Evolutionary conservation across 2,329 filamentous ascomycete species (phyloP), one percentile per base, ranked within the genome.

Genomic region (Colletotrichum sansevieriae): DNA sequence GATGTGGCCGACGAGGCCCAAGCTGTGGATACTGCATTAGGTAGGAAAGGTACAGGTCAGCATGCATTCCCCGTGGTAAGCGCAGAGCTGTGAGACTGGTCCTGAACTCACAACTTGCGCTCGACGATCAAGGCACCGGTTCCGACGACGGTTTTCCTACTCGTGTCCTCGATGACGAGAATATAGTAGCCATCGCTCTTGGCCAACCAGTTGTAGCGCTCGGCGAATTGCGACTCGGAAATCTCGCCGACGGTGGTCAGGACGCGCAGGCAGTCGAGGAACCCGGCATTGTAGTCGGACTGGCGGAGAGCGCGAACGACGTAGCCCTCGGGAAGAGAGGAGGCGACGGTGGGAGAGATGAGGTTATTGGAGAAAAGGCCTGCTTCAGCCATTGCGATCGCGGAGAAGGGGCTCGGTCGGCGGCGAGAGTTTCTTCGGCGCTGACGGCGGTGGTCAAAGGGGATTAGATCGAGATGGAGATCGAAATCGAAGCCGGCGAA

Each of bases 241-340:
- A 98, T 91, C 70, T 98, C 94, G 71, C 96, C 96, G 25, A 98
- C 95, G 8, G 93, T 96, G 2, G 96, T 98, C 75, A 99, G 85
- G 43, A 98, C 94, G 52, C 94, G 90, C 72, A 99, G 85, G 70
- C 96, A 95, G 77, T 97, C 94, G 74, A 99, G 90, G 80, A 97
- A 98, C 71, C 94, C 94, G 39, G 86, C 87, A 65, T 87, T 83
- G 82, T 91, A 97, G 82, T 99, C 96, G 74, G 86, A 87, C 73
- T 88, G 88, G 74, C 91, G 89, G 57, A 98, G 86, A 0, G 95
- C 90, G 29, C 96, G 94, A 76, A 97, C 88, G 33, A 85, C 88
- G 85, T 98, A 98, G 75, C 92, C 91, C 74, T 90, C 83, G 49
- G 96, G 95, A 0, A 98, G 90, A 18, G 85, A 86, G 46, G 90